These are phyloP conservation scores for Stenogyne calaminthoides DNA, from an alignment of 305 asterid species.

Conservation along the genomic window DNA sequence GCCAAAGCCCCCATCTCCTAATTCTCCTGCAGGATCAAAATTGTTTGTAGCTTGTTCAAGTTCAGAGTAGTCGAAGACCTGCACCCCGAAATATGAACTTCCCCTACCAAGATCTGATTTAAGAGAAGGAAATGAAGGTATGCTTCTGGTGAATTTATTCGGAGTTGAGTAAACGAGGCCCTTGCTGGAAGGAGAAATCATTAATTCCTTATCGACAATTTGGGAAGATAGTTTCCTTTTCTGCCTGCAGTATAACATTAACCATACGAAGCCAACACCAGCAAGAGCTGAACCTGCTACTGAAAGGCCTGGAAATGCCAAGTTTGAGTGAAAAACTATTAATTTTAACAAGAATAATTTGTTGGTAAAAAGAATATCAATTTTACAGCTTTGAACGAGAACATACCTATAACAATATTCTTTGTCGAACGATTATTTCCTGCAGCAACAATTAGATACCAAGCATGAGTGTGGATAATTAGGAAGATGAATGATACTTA, in stretches of 20 bases:
- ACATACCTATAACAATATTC: conserved; percentile 38
- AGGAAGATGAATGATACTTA: background rate
- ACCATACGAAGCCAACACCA: conserved; percentile 52
- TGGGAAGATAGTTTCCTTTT: conserved; percentile 43
- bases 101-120: conserved; percentile 48
- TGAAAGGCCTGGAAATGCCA: conserved; percentile 44
- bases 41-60: conserved; percentile 79
- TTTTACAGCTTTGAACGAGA: background rate
- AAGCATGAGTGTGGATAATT: conserved; percentile 25
- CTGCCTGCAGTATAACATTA: conserved; percentile 51
- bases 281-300: conserved; percentile 62
- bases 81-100: conserved; percentile 65
- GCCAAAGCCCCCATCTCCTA: conserved; percentile 92
- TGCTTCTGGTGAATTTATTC: conserved; percentile 46
- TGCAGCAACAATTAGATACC: conserved; percentile 28
- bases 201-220: conserved; percentile 39
- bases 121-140: conserved; percentile 60
- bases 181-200: conserved; percentile 43
- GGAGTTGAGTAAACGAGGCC: conserved; percentile 40
- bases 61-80: conserved; percentile 63
- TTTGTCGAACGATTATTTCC: conserved; percentile 21
- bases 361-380: conserved; percentile 12
- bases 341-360: background rate
- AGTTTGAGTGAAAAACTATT: conserved; percentile 13
- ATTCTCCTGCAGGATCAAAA: conserved; percentile 61